Conservation (phyloP, 1,284 basidiomycete species). For the Ustilago tritici region DNA sequence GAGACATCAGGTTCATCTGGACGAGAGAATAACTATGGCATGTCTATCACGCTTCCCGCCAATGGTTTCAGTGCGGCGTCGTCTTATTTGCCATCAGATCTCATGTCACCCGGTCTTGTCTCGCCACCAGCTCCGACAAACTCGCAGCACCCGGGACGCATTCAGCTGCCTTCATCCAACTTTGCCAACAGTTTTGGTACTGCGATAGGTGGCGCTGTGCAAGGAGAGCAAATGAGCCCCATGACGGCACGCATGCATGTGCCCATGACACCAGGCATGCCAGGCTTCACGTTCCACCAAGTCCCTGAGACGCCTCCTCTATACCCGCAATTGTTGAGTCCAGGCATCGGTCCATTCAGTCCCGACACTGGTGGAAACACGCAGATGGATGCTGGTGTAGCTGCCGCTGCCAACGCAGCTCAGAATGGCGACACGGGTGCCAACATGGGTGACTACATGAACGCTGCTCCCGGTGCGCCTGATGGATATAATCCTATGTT, state of each 20-base stretch:
- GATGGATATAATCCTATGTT: slow-evolving; percentile 55
- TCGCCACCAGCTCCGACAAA: slow-evolving; percentile 33
- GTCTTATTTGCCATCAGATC: slow-evolving; percentile 46
- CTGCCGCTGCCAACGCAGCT: background rate
- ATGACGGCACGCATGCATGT: slow-evolving; percentile 45
- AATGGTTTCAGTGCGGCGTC: slow-evolving; percentile 41
- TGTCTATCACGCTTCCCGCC: slow-evolving; percentile 42
- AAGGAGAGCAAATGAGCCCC: slow-evolving; percentile 36
- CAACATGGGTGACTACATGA: slow-evolving; percentile 27
- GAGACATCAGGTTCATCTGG: background rate
- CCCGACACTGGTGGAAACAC: slow-evolving; percentile 59
- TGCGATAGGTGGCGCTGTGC: background rate
- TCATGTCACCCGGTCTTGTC: slow-evolving; percentile 50
- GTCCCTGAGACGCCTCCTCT: slow-evolving; percentile 70
- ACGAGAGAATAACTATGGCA: slow-evolving; percentile 28
- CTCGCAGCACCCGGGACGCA: slow-evolving; percentile 59
- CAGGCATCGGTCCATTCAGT: slow-evolving; percentile 64
- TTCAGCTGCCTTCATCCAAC: slow-evolving; percentile 54
- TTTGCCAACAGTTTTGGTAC: slow-evolving; percentile 39
- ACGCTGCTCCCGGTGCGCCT: slow-evolving; percentile 46
- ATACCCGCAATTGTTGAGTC: slow-evolving; percentile 69
- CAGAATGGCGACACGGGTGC: background rate
- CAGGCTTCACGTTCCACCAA: slow-evolving; percentile 70
- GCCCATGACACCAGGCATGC: slow-evolving; percentile 71
- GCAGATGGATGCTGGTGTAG: slow-evolving; percentile 32